phyloP scores from a whole-genome alignment of 129 eudicot species.

The sunflower (Helianthus annuus) region HanXRQr2.0-SUNRISE NC_035441.2:143404215-143404714 shows the following conservation, averaged over 20 bases:
- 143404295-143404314: too few species aligned
- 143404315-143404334: too few species aligned
- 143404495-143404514: background rate
- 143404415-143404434: background rate
- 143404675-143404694: conserved; percentile 1
- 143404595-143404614: conserved; percentile 24
- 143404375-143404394: too few species aligned
- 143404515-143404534: background rate
- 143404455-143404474: too few species aligned
- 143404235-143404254: too few species aligned
- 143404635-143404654: conserved; percentile 19
- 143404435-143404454: background rate
- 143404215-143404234: too few species aligned
- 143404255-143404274: too few species aligned
- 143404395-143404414: background rate
- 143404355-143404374: too few species aligned
- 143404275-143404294: too few species aligned
- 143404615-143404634: conserved; percentile 20
- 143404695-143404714: too few species aligned
- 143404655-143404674: conserved; percentile 21
- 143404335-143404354: too few species aligned
- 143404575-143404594: conserved; percentile 19
- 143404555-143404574: background rate
- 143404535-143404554: background rate
- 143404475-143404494: too few species aligned